Evolutionary conservation across 805 yeast genomes (phyloP).

Genomic region (Tetrapisispora phaffii): DNA sequence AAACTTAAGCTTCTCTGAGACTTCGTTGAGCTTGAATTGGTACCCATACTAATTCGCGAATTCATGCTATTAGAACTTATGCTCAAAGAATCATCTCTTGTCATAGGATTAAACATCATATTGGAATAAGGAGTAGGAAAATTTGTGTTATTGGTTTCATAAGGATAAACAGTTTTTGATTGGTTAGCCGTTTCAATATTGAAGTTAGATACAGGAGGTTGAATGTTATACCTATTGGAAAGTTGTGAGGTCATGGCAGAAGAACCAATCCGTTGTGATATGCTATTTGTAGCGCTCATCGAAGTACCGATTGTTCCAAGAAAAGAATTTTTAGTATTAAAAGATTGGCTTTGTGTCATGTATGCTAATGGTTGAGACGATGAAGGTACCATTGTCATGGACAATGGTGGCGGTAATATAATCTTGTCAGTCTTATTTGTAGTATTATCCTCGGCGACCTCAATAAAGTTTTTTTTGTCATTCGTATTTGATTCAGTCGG

Average conservation of each 20-base stretch:
- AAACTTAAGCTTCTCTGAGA: constrained; percentile 1
- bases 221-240: not conserved
- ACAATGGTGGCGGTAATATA: constrained; percentile 1
- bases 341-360: not conserved
- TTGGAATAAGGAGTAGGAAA: not conserved
- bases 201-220: not conserved
- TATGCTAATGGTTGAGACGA: not conserved
- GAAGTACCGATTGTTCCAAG: not conserved
- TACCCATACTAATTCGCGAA: not conserved
- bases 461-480: not conserved
- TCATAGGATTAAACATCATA: not conserved
- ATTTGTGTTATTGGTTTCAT: not conserved
- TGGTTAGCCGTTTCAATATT: not conserved
- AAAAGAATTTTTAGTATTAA: not conserved
- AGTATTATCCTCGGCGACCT: not conserved
- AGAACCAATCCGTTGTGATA: not conserved
- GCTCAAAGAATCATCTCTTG: not conserved
- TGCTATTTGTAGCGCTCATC: not conserved
- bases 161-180: not conserved
- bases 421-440: not conserved
- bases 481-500: not conserved
- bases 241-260: not conserved
- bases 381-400: not conserved
- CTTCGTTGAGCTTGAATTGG: not conserved
- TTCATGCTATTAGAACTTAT: not conserved